phyloP scores from a whole-genome alignment of 495 filamentous ascomycete genomes.

The Aspergillus affinis region DNA sequence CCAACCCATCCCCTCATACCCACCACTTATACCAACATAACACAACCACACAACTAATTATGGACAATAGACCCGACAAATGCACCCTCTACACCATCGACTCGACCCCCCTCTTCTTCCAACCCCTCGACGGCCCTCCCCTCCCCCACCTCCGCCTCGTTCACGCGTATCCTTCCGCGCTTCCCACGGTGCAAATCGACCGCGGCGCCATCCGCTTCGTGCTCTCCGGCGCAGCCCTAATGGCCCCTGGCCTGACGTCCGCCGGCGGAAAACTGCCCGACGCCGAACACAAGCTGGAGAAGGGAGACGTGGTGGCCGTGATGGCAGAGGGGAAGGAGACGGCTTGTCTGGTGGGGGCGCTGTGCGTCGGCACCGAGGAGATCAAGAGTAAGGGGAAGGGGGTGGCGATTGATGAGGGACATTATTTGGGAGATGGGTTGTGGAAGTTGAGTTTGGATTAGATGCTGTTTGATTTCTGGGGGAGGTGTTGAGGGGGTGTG shows the following conservation, averaged over 20 bases:
- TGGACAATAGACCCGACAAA: conserved; percentile 85
- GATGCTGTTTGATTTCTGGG: too few species aligned
- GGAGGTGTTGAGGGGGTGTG: neutral
- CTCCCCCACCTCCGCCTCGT: conserved; percentile 80
- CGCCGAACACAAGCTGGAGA: conserved; percentile 55
- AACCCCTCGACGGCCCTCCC: conserved; percentile 75
- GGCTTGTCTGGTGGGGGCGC: conserved; percentile 80
- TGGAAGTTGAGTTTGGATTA: conserved; percentile 81
- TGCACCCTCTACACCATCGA: conserved; percentile 82
- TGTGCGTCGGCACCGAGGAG: conserved; percentile 88
- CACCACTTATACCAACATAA: too few species aligned
- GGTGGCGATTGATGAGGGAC: conserved; percentile 84
- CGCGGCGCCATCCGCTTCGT: conserved; percentile 97
- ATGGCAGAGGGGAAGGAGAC: conserved; percentile 91
- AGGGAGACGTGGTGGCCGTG: conserved; percentile 80
- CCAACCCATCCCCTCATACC: too few species aligned
- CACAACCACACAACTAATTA: too few species aligned
- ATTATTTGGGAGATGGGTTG: conserved; percentile 92
- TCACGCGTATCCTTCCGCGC: conserved; percentile 55
- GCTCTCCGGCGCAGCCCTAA: conserved; percentile 84
- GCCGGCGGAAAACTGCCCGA: conserved; percentile 74
- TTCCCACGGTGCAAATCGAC: conserved; percentile 67
- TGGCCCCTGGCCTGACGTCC: conserved; percentile 89
- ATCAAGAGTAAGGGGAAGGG: conserved; percentile 92
- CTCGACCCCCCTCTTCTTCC: conserved; percentile 79